Conservation (phyloP, 495 filamentous ascomycete genomes). For the Baudoinia panamericana region DNA sequence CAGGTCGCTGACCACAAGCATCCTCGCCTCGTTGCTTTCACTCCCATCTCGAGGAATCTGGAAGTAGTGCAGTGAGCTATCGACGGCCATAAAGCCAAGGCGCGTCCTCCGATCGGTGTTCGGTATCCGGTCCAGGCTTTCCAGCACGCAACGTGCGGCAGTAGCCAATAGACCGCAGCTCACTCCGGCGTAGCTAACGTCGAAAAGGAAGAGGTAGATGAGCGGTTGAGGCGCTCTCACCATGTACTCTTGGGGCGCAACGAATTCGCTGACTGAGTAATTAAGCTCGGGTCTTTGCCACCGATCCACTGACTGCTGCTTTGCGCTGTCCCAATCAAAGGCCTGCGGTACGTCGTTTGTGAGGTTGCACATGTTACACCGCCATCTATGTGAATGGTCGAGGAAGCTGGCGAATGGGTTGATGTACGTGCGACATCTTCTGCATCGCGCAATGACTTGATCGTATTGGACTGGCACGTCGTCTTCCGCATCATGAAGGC, state of each 20-base stretch:
- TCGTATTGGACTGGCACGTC: conserved; percentile 83
- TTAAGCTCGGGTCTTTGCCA: conserved; percentile 87
- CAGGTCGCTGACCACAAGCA: conserved; percentile 91
- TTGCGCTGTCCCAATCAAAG: conserved; percentile 90
- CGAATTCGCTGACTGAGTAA: conserved; percentile 87
- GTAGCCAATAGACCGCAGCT: conserved; percentile 90
- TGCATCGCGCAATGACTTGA: conserved; percentile 91
- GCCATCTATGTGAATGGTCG: conserved; percentile 93
- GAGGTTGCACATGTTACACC: conserved; percentile 98
- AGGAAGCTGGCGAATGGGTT: conserved; percentile 94
- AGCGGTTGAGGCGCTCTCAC: conserved; percentile 92
- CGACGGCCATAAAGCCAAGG: conserved; percentile 88
- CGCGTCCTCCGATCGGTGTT: conserved; percentile 89
- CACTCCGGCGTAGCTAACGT: conserved; percentile 87
- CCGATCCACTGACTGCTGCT: conserved; percentile 79
- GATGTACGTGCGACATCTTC: conserved; percentile 91
- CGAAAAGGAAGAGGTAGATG: conserved; percentile 95
- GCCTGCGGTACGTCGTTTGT: conserved; percentile 97
- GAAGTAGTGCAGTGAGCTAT: conserved; percentile 93
- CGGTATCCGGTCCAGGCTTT: conserved; percentile 91
- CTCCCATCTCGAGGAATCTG: conserved; percentile 77
- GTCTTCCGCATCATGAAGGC: conserved; percentile 86
- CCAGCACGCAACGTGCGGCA: conserved; percentile 81
- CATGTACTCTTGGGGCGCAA: conserved; percentile 99
- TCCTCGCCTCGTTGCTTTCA: conserved; percentile 65